Percentiles rank a stretch among this genome's conserved stretches.
These are phyloP conservation scores for Zygosaccharomyces pseudobailii DNA, from an alignment of 1,139 yeast species.

Conservation along the genomic window DNA sequence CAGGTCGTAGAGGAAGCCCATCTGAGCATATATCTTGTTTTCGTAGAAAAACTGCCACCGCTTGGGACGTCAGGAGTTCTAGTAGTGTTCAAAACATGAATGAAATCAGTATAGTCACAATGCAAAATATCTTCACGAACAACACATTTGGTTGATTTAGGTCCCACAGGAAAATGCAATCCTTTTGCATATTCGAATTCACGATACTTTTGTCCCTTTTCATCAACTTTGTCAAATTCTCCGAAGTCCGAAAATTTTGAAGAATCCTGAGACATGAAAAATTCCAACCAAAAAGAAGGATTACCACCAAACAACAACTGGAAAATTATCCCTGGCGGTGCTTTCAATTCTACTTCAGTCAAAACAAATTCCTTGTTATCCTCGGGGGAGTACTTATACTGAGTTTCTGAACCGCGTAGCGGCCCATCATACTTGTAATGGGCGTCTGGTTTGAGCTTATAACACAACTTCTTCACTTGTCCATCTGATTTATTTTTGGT, in stretches of 20 bases:
- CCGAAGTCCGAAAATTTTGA: slow-evolving; percentile 52
- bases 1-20: slow-evolving; percentile 76
- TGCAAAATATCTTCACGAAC: slow-evolving; percentile 67
- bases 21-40: slow-evolving; percentile 61
- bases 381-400: slow-evolving; percentile 41
- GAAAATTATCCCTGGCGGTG: slow-evolving; percentile 77
- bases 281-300: slow-evolving; percentile 47
- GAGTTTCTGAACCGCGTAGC: slow-evolving; percentile 6
- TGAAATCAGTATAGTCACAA: slow-evolving; percentile 50
- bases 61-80: slow-evolving; percentile 94
- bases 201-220: slow-evolving; percentile 44
- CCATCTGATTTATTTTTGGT: slow-evolving; percentile 9
- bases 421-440: slow-evolving; percentile 39
- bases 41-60: slow-evolving; percentile 73
- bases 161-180: slow-evolving; percentile 80
- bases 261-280: slow-evolving; percentile 62
- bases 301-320: slow-evolving; percentile 70
- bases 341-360: slow-evolving; percentile 54
- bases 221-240: slow-evolving; percentile 42
- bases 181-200: slow-evolving; percentile 74
- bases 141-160: slow-evolving; percentile 83
- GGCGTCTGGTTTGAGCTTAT: slow-evolving; percentile 34
- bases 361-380: slow-evolving; percentile 50
- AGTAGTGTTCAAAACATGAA: slow-evolving; percentile 62
- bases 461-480: slow-evolving; percentile 10